Conservation (phyloP, 164 flowering plant genomes). For the Hamamelis virginiana region DNA sequence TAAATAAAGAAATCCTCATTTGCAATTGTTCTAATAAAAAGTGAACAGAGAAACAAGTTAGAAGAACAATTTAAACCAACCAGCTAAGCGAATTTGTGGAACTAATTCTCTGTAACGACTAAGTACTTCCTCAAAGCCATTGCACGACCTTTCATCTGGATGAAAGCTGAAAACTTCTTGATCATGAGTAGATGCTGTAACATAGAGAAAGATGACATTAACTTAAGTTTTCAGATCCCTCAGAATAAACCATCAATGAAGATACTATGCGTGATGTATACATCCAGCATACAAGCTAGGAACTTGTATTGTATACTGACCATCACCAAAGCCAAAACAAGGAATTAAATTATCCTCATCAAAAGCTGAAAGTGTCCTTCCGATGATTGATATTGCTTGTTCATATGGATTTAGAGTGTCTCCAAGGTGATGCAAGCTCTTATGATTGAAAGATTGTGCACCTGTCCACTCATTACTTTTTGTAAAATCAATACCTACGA, state of each 20-base stretch:
- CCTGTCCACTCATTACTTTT: conserved; percentile 40
- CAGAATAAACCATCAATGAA: too few species aligned
- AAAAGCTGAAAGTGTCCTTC: conserved; percentile 26
- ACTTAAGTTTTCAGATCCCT: background rate
- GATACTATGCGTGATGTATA: background rate
- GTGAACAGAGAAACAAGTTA: background rate
- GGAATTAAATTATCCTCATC: conserved; percentile 39
- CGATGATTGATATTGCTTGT: conserved; percentile 32
- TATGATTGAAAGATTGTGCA: conserved; percentile 20
- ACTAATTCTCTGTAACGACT: conserved; percentile 26
- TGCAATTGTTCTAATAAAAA: background rate
- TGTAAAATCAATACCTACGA: conserved; percentile 31
- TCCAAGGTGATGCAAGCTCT: conserved; percentile 27
- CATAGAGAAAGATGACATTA: background rate
- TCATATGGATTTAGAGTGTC: conserved; percentile 29
- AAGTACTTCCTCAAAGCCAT: conserved; percentile 37
- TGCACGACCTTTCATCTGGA: conserved; percentile 24
- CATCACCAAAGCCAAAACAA: conserved; percentile 37
- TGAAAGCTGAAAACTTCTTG: conserved; percentile 32
- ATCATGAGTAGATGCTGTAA: conserved; percentile 33
- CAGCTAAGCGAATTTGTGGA: conserved; percentile 24
- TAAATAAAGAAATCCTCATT: background rate
- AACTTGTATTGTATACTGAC: conserved; percentile 13
- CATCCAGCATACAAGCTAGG: background rate
- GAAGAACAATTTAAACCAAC: conserved; percentile 13